These are phyloP conservation scores for Cryomyces minteri DNA, from an alignment of 495 filamentous ascomycete genomes.

Conservation along the genomic window DNA sequence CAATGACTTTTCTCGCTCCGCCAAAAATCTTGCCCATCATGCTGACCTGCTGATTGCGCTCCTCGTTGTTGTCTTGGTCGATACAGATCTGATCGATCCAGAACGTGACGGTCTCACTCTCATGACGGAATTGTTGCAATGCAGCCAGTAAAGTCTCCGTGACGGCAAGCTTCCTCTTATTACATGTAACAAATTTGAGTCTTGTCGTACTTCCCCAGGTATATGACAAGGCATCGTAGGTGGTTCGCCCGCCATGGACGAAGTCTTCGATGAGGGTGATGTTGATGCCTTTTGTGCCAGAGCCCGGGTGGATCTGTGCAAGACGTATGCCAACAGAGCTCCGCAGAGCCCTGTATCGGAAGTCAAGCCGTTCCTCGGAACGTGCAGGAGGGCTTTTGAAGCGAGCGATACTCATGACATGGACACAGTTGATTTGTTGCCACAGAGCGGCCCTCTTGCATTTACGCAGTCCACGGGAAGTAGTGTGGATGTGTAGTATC, in stretches of 20 bases:
- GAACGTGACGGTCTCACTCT: background rate
- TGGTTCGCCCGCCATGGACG: background rate
- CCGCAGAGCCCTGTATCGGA: slow-evolving; percentile 2
- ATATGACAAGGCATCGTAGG: too few relatives aligned
- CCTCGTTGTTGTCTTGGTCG: background rate
- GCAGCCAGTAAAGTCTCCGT: background rate
- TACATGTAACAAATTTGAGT: background rate
- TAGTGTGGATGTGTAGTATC: too few relatives aligned
- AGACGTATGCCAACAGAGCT: slow-evolving; percentile 6
- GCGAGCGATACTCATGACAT: too few relatives aligned
- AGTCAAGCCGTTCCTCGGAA: background rate
- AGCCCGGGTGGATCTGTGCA: slow-evolving; percentile 5
- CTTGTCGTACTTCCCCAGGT: too few relatives aligned
- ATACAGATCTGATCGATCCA: slow-evolving; percentile 3
- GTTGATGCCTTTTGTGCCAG: slow-evolving; percentile 6
- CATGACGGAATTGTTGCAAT: background rate
- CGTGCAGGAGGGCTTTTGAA: too few relatives aligned
- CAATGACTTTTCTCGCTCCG: background rate
- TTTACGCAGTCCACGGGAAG: too few relatives aligned
- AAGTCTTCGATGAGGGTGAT: slow-evolving; percentile 7
- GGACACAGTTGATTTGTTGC: too few relatives aligned
- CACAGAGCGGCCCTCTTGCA: too few relatives aligned
- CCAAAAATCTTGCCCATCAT: background rate
- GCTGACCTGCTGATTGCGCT: background rate
- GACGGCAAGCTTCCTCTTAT: background rate